Conservation (phyloP, 1,284 basidiomycete species). For the Anthracocystis walkeri region DNA sequence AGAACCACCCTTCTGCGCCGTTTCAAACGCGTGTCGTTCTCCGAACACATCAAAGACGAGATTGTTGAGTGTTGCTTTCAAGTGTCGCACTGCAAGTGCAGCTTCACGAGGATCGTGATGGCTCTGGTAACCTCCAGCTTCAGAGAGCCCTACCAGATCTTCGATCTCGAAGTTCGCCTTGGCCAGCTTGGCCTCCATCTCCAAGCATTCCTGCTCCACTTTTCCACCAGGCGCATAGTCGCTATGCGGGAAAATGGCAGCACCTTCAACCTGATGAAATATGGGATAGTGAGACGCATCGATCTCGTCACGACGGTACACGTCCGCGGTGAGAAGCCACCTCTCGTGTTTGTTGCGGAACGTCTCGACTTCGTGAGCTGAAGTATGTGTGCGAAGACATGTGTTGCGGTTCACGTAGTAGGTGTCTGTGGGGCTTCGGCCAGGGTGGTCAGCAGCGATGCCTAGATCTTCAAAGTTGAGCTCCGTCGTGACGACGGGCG, state of each 20-base stretch:
- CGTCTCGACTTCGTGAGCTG: slow-evolving; percentile 94
- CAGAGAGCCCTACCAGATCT: slow-evolving; percentile 79
- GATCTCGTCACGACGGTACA: slow-evolving; percentile 98
- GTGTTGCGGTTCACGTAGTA: slow-evolving; percentile 92
- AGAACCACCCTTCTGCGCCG: slow-evolving; percentile 66
- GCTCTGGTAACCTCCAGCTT: slow-evolving; percentile 83
- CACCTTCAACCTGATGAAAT: slow-evolving; percentile 99
- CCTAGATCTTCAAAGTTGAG: slow-evolving; percentile 98
- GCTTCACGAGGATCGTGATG: slow-evolving; percentile 75
- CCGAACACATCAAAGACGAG: slow-evolving; percentile 85
- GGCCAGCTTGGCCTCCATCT: slow-evolving; percentile 72
- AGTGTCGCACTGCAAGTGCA: slow-evolving; percentile 80
- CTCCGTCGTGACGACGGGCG: slow-evolving; percentile 87
- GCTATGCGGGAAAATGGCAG: slow-evolving; percentile 76
- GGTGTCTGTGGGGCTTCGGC: slow-evolving; percentile 87
- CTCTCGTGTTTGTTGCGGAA: slow-evolving; percentile 81
- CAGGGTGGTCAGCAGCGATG: slow-evolving; percentile 92
- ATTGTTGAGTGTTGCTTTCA: slow-evolving; percentile 91
- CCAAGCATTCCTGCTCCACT: slow-evolving; percentile 74
- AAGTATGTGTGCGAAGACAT: slow-evolving; percentile 97
- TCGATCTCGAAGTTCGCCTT: slow-evolving; percentile 79
- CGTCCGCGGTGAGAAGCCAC: slow-evolving; percentile 97
- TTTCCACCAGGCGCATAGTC: slow-evolving; percentile 71
- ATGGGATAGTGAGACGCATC: slow-evolving; percentile 96
- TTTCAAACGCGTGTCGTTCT: slow-evolving; percentile 68